Evolutionary conservation across 768 basidiomycete genomes (phyloP), one percentile per base, ranked within the genome.

Genomic region (Lentinus brumalis): DNA sequence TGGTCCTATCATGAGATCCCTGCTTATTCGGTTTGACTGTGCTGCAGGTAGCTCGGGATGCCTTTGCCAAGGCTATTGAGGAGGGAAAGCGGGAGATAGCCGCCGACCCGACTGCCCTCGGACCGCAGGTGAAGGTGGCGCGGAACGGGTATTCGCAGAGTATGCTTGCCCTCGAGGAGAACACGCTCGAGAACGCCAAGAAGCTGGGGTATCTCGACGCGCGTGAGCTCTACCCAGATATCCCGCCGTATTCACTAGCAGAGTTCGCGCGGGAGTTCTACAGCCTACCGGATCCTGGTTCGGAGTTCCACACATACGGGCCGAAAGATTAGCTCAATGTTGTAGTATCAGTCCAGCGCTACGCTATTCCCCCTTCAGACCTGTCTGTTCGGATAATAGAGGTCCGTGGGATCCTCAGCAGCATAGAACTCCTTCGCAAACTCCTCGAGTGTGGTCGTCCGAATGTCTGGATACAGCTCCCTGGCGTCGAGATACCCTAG

Each of bases 391-490:
- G 21, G 21, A 26, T 26, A 26, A 26, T 26, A 26, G 21, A 26
- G 21, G 21, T 26, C 21, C 21, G 21, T 26, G 21, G 21, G 21
- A 26, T 26, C 2, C 21, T 26, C 21, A 26, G 21, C 21, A 2
- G 21, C 21, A 26, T 35, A 35, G 35, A 35, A 35, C 35, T 35
- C 35, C 35, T 1, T 11, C 35, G 70, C 67, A 51, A 54, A 66
- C 29, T 72, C 68, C 53, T 62, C 65, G 9, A 72, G 39, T 30
- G 39, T 50, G 4, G 31, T 30, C 14, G 53, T 32, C 14, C 40
- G 50, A 26, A 71, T 44, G 42, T 73, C 69, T 0, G 70, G 67
- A 57, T 73, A 73, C 21, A 74, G 56, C 63, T 69, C 66, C 16
- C 61, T 54, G 5, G 67, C 68, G 55, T 74, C 66, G 16, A 73